These are phyloP conservation scores for Trichoderma aggressivum DNA, from an alignment of 2,329 filamentous ascomycete genomes.

Conservation along the genomic window DNA sequence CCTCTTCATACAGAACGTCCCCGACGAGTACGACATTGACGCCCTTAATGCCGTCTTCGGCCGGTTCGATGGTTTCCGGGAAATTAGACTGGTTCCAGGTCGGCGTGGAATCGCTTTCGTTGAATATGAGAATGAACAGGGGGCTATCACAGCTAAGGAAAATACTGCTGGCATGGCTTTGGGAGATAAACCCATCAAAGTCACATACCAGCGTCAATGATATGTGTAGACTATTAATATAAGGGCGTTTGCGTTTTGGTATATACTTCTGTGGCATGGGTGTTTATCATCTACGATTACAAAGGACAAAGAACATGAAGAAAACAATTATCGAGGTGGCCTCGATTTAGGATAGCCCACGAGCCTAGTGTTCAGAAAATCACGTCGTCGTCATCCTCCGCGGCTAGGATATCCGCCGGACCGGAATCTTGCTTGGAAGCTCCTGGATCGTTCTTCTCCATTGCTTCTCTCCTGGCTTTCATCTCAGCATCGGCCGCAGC, in stretches of 20 bases:
- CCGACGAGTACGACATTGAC: conserved; percentile 81
- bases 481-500: conserved; percentile 72
- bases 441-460: conserved; percentile 35
- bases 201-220: conserved; percentile 92
- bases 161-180: conserved; percentile 82
- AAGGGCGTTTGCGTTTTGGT: background rate
- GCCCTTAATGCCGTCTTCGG: conserved; percentile 76
- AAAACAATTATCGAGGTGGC: conserved; percentile 11
- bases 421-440: conserved; percentile 36
- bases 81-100: conserved; percentile 84
- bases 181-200: conserved; percentile 76
- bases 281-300: conserved; percentile 4
- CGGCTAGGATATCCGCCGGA: conserved; percentile 65
- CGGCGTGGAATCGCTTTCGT: conserved; percentile 90
- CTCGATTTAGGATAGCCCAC: background rate
- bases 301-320: conserved; percentile 1
- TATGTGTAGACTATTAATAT: background rate
- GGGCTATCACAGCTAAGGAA: conserved; percentile 91
- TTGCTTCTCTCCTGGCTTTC: conserved; percentile 64
- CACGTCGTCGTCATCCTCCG: conserved; percentile 77
- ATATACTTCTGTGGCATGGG: background rate
- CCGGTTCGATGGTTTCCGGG: conserved; percentile 89
- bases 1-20: conserved; percentile 88
- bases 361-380: conserved; percentile 63
- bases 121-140: conserved; percentile 87